Evolutionary conservation across 129 eudicot species (phyloP), one percentile per base, ranked within the genome.

Genomic region (Arctium lappa): DNA sequence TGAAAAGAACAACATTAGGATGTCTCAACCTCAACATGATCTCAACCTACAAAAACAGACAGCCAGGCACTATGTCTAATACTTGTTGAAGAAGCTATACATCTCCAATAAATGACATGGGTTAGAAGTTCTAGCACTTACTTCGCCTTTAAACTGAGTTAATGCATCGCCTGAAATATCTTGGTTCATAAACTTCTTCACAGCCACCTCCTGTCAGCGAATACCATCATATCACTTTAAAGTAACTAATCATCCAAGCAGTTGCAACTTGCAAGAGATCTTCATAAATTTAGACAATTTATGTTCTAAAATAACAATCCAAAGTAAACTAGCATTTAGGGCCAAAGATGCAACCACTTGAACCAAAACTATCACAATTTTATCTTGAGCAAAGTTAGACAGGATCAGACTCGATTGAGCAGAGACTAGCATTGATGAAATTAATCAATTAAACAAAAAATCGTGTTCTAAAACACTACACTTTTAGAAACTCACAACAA

Each of bases 1-100:
- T 96, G 92, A 96, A 91, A 83, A 96, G 98, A 81, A 96, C 99
- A 73, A 96, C 97, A 89, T 93, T 96, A 60, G 99, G 99, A 89
- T 96, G 99, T 81, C 98, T 96, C 90, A 96, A 74, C 82, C 99
- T 91, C 84, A 92, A 85, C 99, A 96, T 96, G 73, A 96, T 91
- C 83, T 96, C 99, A 72, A 92, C 86, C 99, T 95, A 90, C 81
- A 93, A 40, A 82, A 87, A 78, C 60, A 71, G 87, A 74, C 78
- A 22, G 29, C 39, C 38, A 75, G 30, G 16, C 39, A 13, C 6
- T 8, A 37, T 37, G 15, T n/a, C 78, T 62, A 60, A 29, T 8
- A 40, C 15, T 65, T 30, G 38, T 40, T n/a, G 1, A 7, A 39
- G 39, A 12, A 29, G 62, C 46, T 46, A 48, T n/a, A 33, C 56